Evolutionary conservation across 371 early-diverging fungal species (phyloP).

Genomic region (Zychaea mexicana): DNA sequence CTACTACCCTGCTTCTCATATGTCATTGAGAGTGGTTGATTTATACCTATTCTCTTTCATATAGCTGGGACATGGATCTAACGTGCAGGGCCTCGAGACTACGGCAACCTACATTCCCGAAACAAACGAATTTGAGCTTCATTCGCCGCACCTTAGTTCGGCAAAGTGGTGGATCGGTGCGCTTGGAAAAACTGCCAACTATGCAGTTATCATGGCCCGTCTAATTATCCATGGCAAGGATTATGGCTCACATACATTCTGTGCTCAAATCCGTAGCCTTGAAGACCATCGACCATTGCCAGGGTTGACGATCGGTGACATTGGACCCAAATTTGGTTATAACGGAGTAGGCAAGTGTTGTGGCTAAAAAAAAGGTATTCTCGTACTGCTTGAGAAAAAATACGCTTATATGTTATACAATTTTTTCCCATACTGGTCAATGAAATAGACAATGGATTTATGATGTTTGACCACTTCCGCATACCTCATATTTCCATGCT

Average conservation of each 20-base stretch:
- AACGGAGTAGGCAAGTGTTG: too few species aligned
- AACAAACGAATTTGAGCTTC: conserved; percentile 83
- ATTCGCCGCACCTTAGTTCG: conserved; percentile 79
- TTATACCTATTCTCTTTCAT: too few species aligned
- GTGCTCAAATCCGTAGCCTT: conserved; percentile 82
- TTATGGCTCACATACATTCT: conserved; percentile 84
- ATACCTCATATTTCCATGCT: conserved; percentile 82
- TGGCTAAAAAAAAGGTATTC: too few species aligned
- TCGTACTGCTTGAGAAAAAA: too few species aligned
- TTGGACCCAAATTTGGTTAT: conserved; percentile 89
- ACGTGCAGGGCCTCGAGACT: conserved; percentile 88
- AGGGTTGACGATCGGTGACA: conserved; percentile 86
- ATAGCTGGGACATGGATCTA: conserved; percentile 75
- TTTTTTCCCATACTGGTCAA: too few species aligned
- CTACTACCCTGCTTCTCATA: too few species aligned
- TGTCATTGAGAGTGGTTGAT: too few species aligned
- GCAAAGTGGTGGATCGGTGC: conserved; percentile 94
- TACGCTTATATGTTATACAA: too few species aligned
- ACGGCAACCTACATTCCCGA: conserved; percentile 83
- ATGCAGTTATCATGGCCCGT: conserved; percentile 87
- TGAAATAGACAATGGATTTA: conserved; percentile 77
- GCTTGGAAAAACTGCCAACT: conserved; percentile 67
- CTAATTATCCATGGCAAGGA: conserved; percentile 77
- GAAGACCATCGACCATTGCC: conserved; percentile 73
- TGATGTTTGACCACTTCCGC: conserved; percentile 75